Conservation (phyloP, 352 stramenopile genomes). For the Phytopythium kandeliae region DNA sequence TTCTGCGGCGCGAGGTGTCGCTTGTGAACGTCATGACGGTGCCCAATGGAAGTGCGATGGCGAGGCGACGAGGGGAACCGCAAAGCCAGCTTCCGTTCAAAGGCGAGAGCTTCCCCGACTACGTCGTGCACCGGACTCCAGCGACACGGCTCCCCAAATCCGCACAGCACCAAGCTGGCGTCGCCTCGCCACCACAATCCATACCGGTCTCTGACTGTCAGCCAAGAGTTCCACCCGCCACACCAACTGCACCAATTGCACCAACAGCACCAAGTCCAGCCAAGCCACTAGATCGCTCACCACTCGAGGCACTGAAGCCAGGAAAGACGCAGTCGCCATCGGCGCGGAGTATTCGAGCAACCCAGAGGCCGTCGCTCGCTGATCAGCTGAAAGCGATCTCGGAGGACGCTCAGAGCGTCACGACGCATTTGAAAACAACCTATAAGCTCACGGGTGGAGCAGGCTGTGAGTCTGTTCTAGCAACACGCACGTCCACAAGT, state of each 20-base stretch:
- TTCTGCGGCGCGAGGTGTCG: too few relatives aligned
- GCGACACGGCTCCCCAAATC: not conserved
- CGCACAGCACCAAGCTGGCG: not conserved
- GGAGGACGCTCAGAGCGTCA: conserved; percentile 40
- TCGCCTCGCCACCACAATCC: not conserved
- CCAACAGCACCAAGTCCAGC: too few relatives aligned
- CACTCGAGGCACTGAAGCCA: not conserved
- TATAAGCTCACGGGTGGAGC: conserved; percentile 24
- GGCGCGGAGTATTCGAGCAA: not conserved
- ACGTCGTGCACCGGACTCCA: conserved; percentile 29
- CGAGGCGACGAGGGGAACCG: not conserved
- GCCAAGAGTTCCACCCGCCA: not conserved
- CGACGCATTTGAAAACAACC: conserved; percentile 28
- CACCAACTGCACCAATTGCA: too few relatives aligned
- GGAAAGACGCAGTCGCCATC: not conserved
- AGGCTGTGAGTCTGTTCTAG: not conserved
- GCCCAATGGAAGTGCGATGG: not conserved
- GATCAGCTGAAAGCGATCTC: conserved; percentile 67
- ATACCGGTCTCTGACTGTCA: not conserved
- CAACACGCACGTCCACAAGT: not conserved
- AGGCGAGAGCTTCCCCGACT: conserved; percentile 54
- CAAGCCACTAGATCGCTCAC: not conserved
- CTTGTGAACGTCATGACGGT: conserved; percentile 1
- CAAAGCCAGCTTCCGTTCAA: conserved; percentile 37
- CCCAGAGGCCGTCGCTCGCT: conserved; percentile 37